Evolutionary conservation across 73 alveolate genomes (phyloP), one percentile per base, ranked within the genome.

Genomic region (Paramecium tetraurelia): DNA sequence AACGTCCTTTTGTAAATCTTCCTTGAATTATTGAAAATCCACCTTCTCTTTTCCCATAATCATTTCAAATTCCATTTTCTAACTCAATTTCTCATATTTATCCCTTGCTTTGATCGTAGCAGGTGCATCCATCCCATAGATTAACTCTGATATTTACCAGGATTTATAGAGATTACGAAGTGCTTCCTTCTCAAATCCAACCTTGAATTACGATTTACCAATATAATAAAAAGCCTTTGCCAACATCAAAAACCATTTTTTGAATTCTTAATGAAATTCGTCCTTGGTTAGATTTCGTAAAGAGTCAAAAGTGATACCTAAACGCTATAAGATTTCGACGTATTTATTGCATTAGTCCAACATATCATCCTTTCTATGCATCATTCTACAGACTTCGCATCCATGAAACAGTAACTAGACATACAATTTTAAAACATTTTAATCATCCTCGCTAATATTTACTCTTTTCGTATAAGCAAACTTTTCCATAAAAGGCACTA

Each of bases 21-120:
- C 70, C 16, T 80, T 80, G 18, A 80, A 80, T 46, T 80, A 22
- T 24, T 48, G 16, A 44, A 80, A 80, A 29, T 80, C 90, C 4
- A 80, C 36, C 18, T 41, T 22, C n/a, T 80, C 90, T 48, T 40
- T 18, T 24, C 72, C 72, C 76, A 80, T 80, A 11, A 80, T 31
- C 77, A 80, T 44, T 5, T 80, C 90, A 80, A 80, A 80, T 80
- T 80, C 90, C 72, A 80, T 43, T 80, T 80, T 80, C 50, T 80
- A 46, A 80, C 90, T 80, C 57, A 80, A 35, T 80, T 48, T 80
- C 33, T 80, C 70, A 44, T 80, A 80, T 80, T 80, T 80, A 80
- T 44, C 76, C 9, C 58, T 80, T 22, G 63, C 43, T 46, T 80
- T 80, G 0, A 80, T 44, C 5, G 90, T 24, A 4, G 27, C 57